Evolutionary conservation across 2,329 filamentous ascomycete species (phyloP).

Genomic region (Falciphora oryzae): DNA sequence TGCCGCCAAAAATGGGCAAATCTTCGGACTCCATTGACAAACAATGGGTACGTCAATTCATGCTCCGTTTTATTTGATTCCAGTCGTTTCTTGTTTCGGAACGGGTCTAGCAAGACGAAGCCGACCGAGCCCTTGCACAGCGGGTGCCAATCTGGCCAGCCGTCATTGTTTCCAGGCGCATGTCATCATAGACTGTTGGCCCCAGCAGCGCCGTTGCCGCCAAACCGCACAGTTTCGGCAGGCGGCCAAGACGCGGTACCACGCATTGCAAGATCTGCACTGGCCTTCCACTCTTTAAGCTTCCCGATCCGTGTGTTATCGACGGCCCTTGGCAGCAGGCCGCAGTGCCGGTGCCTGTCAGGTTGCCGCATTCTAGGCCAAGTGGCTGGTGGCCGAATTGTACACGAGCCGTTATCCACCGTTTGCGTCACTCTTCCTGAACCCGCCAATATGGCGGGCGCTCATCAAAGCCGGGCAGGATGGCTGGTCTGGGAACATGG

Average conservation of each 20-base stretch:
- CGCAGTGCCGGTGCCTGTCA: background rate
- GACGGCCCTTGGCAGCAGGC: background rate
- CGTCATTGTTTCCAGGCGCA: background rate
- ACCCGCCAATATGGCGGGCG: background rate
- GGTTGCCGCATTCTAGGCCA: background rate
- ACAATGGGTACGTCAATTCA: slow-evolving; percentile 8
- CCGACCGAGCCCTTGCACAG: background rate
- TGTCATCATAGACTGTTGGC: background rate
- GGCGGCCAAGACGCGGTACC: background rate
- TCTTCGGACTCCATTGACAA: slow-evolving; percentile 6
- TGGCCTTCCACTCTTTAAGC: background rate
- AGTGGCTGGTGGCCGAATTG: background rate
- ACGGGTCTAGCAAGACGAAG: background rate
- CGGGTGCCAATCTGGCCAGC: background rate
- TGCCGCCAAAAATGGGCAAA: slow-evolving; percentile 2
- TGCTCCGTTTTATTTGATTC: background rate
- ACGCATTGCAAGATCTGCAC: background rate
- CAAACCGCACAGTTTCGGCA: background rate
- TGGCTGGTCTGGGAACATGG: background rate
- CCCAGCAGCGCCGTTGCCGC: background rate
- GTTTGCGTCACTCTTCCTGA: background rate
- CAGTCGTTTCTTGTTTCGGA: background rate
- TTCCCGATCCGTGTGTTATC: background rate
- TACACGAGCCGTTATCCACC: background rate
- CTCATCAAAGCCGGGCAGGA: background rate